A percentile compares a stretch with the other conserved stretches of the same genome.
Conservation (phyloP, 2,329 filamentous ascomycete genomes). For the Epichloe aotearoae region DNA sequence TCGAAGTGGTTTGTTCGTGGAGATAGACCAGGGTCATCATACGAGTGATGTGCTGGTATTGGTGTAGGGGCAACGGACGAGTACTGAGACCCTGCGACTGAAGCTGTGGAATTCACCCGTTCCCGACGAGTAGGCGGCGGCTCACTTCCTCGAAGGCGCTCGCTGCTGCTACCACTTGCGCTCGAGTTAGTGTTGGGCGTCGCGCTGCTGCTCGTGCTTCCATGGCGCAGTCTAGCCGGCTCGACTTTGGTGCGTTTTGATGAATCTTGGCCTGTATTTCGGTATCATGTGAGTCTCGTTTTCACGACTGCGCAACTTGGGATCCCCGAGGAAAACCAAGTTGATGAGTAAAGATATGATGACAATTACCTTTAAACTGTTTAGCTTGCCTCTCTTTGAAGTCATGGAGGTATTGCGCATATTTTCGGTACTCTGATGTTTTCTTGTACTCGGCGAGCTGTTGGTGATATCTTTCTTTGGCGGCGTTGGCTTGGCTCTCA, state of each 20-base stretch:
- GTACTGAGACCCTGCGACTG: slow-evolving; percentile 31
- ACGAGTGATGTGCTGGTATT: slow-evolving; percentile 21
- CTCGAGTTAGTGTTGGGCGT: slow-evolving; percentile 25
- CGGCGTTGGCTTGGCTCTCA: slow-evolving; percentile 56
- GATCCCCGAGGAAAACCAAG: no score
- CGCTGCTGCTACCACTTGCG: slow-evolving; percentile 35
- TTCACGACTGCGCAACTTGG: no score
- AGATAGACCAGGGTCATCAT: slow-evolving; percentile 32
- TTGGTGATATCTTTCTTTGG: slow-evolving; percentile 66
- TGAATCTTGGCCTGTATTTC: slow-evolving; percentile 20
- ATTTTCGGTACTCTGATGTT: slow-evolving; percentile 54
- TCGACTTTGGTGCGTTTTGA: slow-evolving; percentile 37
- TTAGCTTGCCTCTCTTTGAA: slow-evolving; percentile 62
- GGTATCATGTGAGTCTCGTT: background rate
- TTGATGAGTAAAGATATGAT: no score
- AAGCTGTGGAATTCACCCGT: slow-evolving; percentile 34
- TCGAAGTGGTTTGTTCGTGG: slow-evolving; percentile 27
- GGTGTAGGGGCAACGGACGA: slow-evolving; percentile 25
- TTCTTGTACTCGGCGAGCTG: slow-evolving; percentile 66
- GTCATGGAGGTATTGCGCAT: slow-evolving; percentile 59
- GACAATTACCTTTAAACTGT: slow-evolving; percentile 37
- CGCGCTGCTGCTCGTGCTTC: slow-evolving; percentile 27
- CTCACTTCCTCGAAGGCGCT: slow-evolving; percentile 34
- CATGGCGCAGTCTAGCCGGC: slow-evolving; percentile 20
- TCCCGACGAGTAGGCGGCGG: slow-evolving; percentile 32